Evolutionary conservation across 192 early-diverging fungal genomes (phyloP), one percentile per base, ranked within the genome.

Genomic region (Backusella circina): DNA sequence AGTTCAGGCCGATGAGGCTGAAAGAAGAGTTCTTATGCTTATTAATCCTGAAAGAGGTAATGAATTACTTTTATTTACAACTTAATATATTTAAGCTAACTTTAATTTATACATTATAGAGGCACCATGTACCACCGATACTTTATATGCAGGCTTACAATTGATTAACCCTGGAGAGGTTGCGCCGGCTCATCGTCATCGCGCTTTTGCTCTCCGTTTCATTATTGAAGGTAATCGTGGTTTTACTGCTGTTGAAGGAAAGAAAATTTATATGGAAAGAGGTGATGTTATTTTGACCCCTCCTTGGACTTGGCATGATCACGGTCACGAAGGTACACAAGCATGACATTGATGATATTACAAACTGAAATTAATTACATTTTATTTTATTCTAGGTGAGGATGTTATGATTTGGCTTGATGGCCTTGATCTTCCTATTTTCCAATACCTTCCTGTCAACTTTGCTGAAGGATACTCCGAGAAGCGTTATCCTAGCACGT

Each of bases 351-450:
- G 28, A 30, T 61, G 28, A 10, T 61, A 28, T 28, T 23, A 26
- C 1, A 61, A 12, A 39, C 5, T 38, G 8, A 28, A 38, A 10
- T 7, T 35, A 35, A 37, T 70, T 28, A 28, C 3, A 13, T 13
- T 37, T 28, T 39, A 37, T 38, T 35, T 70, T 12, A 38, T 28
- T 39, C 26, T 37, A 70, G 68, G 68, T 23, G 68, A 70, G 37
- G 68, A 70, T 38, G 68, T 70, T 38, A 70, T 70, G 68, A 70
- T 70, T 28, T 70, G 68, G 68, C 68, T 70, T 70, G 68, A 70
- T 38, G 68, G 68, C 28, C 68, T 70, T 26, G 68, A 70, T 26
- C 68, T 70, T 37, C 68, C 68, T 38, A 39, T 70, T 33, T 70
- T 70, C 38, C 68, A 70, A 38, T 37, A 70, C 5, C 38, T 70